phyloP scores from a whole-genome alignment of 148 eudicot species.

The Cornus kousa region DNA sequence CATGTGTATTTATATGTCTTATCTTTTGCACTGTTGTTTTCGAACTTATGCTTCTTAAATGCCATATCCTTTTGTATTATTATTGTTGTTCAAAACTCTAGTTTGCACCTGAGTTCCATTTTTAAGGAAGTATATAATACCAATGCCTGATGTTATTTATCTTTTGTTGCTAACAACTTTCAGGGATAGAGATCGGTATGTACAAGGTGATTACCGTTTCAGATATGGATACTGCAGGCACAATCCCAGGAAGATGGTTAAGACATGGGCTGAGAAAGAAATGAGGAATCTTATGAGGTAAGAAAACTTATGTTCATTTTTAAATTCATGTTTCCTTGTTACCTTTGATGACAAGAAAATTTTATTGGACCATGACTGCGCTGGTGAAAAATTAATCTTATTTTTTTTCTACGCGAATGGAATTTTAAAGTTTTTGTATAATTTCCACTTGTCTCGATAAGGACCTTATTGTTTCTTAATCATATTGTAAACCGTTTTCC shows the following conservation, averaged over 20 bases:
- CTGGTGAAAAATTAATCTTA: background rate
- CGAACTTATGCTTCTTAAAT: background rate
- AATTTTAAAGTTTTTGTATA: background rate
- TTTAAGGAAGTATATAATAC: background rate
- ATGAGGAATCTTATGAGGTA: conserved; percentile 98
- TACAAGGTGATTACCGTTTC: conserved; percentile 95
- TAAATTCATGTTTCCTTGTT: background rate
- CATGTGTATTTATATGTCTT: background rate
- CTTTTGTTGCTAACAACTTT: conserved; percentile 15
- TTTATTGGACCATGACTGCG: background rate
- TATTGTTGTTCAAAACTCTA: background rate
- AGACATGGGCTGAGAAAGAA: conserved; percentile 99
- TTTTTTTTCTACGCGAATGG: background rate
- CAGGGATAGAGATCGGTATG: conserved; percentile 95
- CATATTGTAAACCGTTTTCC: background rate
- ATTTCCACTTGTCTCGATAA: no score
- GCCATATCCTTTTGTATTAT: background rate
- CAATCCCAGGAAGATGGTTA: conserved; percentile 99
- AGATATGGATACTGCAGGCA: conserved; percentile 92
- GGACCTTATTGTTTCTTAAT: conserved; percentile 3
- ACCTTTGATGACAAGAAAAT: background rate
- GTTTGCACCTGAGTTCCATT: background rate
- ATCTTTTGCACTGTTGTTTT: background rate
- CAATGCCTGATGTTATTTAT: background rate
- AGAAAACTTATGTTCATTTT: background rate